phyloP scores from a whole-genome alignment of 2,329 filamentous ascomycete genomes.

The Neofusicoccum laricinum region DNA sequence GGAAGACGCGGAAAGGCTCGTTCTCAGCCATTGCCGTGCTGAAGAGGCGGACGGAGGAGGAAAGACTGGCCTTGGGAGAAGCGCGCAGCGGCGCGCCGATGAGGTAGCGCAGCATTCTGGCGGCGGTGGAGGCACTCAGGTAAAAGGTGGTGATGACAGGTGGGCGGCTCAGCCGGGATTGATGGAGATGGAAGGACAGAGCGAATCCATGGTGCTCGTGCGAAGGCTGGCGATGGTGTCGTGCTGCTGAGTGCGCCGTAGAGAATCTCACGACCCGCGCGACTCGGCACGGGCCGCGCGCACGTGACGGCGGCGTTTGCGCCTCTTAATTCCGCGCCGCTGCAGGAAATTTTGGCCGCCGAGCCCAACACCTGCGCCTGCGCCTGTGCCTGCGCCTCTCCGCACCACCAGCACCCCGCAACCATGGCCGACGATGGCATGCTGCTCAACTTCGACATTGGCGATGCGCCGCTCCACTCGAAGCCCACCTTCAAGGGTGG shows the following conservation, averaged over 20 bases:
- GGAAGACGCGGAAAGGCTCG: slow-evolving; percentile 59
- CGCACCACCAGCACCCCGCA: slow-evolving; percentile 16
- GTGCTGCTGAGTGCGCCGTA: slow-evolving; percentile 15
- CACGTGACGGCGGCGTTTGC: not conserved
- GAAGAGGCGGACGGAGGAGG: slow-evolving; percentile 18
- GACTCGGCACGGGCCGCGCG: not conserved
- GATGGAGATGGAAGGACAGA: not conserved
- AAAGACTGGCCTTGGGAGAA: not conserved
- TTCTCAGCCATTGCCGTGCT: slow-evolving; percentile 5
- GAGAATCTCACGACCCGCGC: not conserved
- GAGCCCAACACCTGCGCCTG: not conserved
- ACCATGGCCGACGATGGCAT: slow-evolving; percentile 91
- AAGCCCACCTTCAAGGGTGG: slow-evolving; percentile 75
- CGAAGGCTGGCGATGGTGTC: not conserved
- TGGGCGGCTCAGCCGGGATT: not conserved
- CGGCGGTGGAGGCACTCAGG: not conserved
- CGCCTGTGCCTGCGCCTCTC: not conserved
- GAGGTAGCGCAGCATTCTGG: not conserved
- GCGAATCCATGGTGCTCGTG: slow-evolving; percentile 1
- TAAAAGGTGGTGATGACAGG: not conserved
- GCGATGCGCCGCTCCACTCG: slow-evolving; percentile 63
- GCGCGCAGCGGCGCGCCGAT: not conserved
- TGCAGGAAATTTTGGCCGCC: slow-evolving; percentile 4
- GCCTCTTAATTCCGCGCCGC: not conserved
- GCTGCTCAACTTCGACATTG: slow-evolving; percentile 85